These are phyloP conservation scores for Aspergillus unguis DNA, from an alignment of 2,329 filamentous ascomycete genomes.

Conservation along the genomic window DNA sequence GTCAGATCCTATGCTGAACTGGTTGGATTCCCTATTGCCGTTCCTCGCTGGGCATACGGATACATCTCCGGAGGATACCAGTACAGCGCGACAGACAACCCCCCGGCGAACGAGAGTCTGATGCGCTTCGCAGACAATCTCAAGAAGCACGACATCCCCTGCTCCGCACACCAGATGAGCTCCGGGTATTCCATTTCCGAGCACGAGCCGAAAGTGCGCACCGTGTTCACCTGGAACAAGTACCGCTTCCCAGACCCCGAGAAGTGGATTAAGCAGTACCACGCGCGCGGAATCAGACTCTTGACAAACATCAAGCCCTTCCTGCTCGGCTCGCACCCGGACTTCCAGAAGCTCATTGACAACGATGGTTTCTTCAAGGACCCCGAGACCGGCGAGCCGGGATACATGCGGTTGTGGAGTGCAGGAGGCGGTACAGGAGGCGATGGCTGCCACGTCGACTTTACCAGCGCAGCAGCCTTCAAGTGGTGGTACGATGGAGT, in stretches of 20 bases:
- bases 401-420: conserved; percentile 65
- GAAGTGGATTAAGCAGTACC: conserved; percentile 60
- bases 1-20: conserved; percentile 65
- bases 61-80: conserved; percentile 68
- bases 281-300: conserved; percentile 62
- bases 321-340: conserved; percentile 63
- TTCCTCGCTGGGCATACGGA: conserved; percentile 69
- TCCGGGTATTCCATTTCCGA: conserved; percentile 70
- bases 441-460: conserved; percentile 69
- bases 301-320: conserved; percentile 74
- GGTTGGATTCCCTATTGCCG: conserved; percentile 64
- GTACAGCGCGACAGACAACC: conserved; percentile 57
- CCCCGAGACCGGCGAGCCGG: conserved; percentile 50
- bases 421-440: conserved; percentile 68
- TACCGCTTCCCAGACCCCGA: conserved; percentile 68
- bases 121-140: conserved; percentile 61
- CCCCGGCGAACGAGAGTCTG: conserved; percentile 54
- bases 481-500: conserved; percentile 71
- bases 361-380: conserved; percentile 64
- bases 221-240: conserved; percentile 69
- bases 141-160: conserved; percentile 64
- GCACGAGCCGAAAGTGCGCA: conserved; percentile 64
- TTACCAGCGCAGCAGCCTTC: conserved; percentile 64
- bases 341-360: conserved; percentile 59
- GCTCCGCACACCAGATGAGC: conserved; percentile 69